A percentile compares a stretch with the other conserved stretches of the same genome.
These are phyloP conservation scores for Eucalyptus leucophloia DNA, from an alignment of 345 rosid species.

Conservation along the genomic window DNA sequence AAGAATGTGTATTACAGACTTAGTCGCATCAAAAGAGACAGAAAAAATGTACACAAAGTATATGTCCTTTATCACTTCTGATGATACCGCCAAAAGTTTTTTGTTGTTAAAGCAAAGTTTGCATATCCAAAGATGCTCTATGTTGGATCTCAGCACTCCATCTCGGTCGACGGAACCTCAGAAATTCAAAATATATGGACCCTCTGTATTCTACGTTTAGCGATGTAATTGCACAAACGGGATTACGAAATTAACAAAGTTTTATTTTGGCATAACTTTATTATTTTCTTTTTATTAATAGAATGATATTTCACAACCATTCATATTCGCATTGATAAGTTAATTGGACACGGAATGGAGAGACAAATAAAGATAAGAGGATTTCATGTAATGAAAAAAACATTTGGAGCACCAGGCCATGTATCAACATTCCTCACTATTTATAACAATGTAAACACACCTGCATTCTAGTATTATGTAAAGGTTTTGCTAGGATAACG, in stretches of 20 bases:
- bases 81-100: background rate
- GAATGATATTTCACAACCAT: background rate
- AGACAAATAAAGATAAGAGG: background rate
- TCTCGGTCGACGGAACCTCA: background rate
- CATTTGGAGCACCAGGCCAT: background rate
- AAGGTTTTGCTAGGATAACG: too few relatives aligned
- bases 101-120: background rate
- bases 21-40: background rate
- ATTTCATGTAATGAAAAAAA: background rate
- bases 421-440: background rate
- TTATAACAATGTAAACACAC: background rate
- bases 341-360: background rate
- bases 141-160: background rate
- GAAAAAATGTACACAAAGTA: background rate
- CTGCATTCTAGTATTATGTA: background rate
- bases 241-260: background rate
- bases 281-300: background rate
- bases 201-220: background rate
- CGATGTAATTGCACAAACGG: background rate
- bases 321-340: too few relatives aligned
- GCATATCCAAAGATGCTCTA: background rate
- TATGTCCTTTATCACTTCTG: background rate
- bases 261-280: background rate
- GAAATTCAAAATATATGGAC: background rate
- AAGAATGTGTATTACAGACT: background rate